Percentiles rank a stretch among this genome's conserved stretches.
phyloP scores from a whole-genome alignment of 106 monocot genomes.

The Apostasia shenzhenica region DNA sequence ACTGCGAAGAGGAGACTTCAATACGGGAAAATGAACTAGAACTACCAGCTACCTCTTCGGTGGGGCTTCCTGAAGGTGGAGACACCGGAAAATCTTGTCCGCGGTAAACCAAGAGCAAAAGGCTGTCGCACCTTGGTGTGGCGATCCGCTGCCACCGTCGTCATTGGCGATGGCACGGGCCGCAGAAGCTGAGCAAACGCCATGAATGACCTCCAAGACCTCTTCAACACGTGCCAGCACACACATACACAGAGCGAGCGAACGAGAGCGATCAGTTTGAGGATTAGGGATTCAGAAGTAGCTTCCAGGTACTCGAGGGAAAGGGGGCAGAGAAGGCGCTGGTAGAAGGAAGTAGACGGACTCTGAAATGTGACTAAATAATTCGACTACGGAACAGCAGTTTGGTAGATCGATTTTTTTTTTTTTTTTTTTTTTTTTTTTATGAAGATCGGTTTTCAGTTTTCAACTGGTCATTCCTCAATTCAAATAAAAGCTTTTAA shows the following conservation, averaged over 20 bases:
- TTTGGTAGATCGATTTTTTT: no score
- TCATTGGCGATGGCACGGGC: not conserved
- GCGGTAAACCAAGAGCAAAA: not conserved
- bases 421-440: no score
- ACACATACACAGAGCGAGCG: no score
- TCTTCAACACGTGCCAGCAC: no score
- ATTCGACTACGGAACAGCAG: no score
- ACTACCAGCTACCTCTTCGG: not conserved
- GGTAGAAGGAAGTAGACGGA: not conserved
- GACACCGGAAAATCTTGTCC: not conserved
- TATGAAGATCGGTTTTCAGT: no score
- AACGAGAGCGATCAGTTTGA: no score
- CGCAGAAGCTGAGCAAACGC: conserved; percentile 6
- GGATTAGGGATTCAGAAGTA: not conserved
- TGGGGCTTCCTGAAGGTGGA: not conserved
- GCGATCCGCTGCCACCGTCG: not conserved
- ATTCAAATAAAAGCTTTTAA: no score
- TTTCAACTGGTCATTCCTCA: no score
- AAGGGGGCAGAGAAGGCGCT: no score
- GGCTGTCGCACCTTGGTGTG: not conserved
- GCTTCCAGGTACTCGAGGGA: not conserved
- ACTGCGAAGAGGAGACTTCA: not conserved
- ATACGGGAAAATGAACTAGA: no score
- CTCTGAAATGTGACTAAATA: not conserved
- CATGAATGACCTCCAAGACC: not conserved